Evolutionary conservation across 2,329 filamentous ascomycete species (phyloP).

Genomic region (Onygena corvina): DNA sequence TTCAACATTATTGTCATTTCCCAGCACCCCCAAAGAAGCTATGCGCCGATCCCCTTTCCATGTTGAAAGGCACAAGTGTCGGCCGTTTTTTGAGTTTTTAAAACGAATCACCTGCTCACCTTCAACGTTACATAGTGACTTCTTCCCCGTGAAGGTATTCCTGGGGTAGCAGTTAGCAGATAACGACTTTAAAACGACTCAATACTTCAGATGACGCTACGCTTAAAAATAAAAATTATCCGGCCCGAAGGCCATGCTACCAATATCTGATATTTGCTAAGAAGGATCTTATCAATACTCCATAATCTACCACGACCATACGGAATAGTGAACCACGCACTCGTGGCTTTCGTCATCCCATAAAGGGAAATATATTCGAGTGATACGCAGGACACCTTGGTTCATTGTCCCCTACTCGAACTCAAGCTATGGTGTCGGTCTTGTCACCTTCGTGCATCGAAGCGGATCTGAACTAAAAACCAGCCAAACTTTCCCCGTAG

Average conservation of each 20-base stretch:
- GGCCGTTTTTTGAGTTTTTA: neutral
- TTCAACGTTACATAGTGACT: neutral
- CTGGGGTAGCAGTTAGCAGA: no score
- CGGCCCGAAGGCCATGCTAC: no score
- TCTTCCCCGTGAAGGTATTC: neutral
- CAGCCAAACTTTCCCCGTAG: neutral
- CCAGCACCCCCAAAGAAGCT: neutral
- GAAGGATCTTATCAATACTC: no score
- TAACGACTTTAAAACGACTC: neutral
- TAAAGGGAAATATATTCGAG: neutral
- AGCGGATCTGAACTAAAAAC: constrained; percentile 4
- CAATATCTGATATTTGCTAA: no score
- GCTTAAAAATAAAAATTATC: no score
- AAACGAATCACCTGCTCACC: neutral
- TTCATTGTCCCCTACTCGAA: neutral
- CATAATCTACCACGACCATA: no score
- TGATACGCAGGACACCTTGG: neutral
- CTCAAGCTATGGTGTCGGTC: neutral
- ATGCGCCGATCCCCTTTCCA: neutral
- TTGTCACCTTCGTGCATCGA: neutral
- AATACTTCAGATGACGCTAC: neutral
- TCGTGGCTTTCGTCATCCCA: neutral
- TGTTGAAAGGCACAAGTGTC: neutral
- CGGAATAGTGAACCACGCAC: neutral
- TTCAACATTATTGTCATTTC: constrained; percentile 5